Conservation (phyloP, 2,329 filamentous ascomycete genomes). For the Aspergillus latus region DNA sequence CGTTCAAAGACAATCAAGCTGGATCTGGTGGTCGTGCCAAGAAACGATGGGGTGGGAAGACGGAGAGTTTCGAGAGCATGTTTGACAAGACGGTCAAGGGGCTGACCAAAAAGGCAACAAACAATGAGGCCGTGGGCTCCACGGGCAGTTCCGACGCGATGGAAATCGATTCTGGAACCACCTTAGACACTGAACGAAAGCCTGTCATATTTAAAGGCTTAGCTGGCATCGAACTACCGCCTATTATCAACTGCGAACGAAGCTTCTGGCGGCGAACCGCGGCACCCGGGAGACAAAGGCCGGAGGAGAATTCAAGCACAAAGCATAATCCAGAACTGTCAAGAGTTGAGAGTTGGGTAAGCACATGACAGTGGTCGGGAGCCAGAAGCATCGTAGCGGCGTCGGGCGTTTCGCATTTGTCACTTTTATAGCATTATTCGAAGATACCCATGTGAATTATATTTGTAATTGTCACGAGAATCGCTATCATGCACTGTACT, state of each 20-base stretch:
- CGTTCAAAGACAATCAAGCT: constrained; percentile 42
- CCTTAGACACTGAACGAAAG: constrained; percentile 30
- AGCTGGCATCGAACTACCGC: constrained; percentile 44
- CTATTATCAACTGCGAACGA: constrained; percentile 61
- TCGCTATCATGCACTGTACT: constrained; percentile 1
- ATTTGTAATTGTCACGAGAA: constrained; percentile 18
- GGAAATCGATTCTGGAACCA: constrained; percentile 31
- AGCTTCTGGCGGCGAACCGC: constrained; percentile 56
- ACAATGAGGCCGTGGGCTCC: constrained; percentile 22
- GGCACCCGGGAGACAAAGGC: constrained; percentile 32
- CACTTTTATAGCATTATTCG: constrained; percentile 24
- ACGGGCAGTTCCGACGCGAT: constrained; percentile 24
- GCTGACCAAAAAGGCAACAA: constrained; percentile 44
- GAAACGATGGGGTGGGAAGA: constrained; percentile 39
- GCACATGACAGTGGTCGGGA: constrained; percentile 19
- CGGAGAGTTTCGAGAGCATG: constrained; percentile 48
- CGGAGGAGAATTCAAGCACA: constrained; percentile 34
- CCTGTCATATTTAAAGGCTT: constrained; percentile 26
- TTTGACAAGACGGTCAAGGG: constrained; percentile 59
- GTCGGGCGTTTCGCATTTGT: constrained; percentile 18
- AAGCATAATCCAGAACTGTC: constrained; percentile 27
- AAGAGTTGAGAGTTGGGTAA: constrained; percentile 26
- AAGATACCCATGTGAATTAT: constrained; percentile 35
- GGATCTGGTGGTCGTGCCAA: constrained; percentile 45
- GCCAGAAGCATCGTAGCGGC: constrained; percentile 12